phyloP scores from a whole-genome alignment of 441 rosid genomes.

The Biscutella auriculata region DNA sequence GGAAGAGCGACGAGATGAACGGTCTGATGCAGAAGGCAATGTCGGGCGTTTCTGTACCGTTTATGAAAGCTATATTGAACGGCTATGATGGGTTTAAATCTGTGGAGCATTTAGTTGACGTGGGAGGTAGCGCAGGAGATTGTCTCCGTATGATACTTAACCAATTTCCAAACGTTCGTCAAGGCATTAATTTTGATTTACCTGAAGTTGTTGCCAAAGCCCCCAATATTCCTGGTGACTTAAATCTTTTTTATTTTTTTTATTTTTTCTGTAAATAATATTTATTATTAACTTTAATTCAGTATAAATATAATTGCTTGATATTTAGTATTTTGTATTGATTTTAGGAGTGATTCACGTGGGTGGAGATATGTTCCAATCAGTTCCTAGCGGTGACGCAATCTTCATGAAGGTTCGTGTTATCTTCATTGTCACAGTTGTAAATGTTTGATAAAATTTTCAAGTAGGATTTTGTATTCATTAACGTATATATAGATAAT shows the following conservation, averaged over 20 bases:
- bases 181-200: conserved; percentile 54
- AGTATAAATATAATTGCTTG: no score
- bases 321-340: no score
- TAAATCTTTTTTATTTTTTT: no score
- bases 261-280: no score
- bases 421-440: conserved; percentile 5
- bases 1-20: conserved; percentile 57
- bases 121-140: conserved; percentile 66
- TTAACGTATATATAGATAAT: no score
- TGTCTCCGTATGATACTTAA: conserved; percentile 51
- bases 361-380: conserved; percentile 59
- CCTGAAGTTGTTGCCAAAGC: conserved; percentile 58
- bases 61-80: conserved; percentile 44
- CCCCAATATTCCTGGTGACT: conserved; percentile 41
- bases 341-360: conserved; percentile 47
- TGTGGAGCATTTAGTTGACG: conserved; percentile 37
- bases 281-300: no score
- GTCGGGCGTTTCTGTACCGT: conserved; percentile 64
- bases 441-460: no score
- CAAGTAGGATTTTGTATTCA: no score
- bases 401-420: conserved; percentile 46
- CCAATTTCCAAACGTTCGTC: conserved; percentile 27
- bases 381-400: conserved; percentile 41
- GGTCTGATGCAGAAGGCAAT: conserved; percentile 50
- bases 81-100: conserved; percentile 43